Evolutionary conservation across 345 rosid genomes (phyloP), one percentile per base, ranked within the genome.

Genomic region (Syzygium grande): DNA sequence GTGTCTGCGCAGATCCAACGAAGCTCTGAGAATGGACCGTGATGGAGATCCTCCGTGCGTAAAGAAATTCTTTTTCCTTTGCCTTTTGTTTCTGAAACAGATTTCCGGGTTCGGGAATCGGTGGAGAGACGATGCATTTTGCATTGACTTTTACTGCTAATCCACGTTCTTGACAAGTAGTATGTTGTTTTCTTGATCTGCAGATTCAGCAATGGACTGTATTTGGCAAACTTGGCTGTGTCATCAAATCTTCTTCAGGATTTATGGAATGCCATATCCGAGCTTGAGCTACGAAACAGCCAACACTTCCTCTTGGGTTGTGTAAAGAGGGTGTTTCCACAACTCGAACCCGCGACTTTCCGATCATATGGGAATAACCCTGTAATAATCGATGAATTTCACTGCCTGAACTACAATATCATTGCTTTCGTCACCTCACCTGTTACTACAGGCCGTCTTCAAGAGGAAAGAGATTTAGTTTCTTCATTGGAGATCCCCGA

Each of bases 201-300:
- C 93, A 91, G 94, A 86, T 90, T 89, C 43, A 87, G 89, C 91
- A 86, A 90, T 53, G 91, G 93, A 4, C 34, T 79, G 5, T 92
- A 89, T 59, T 88, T 91, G 79, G 96, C 94, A 68, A 93, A 88
- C 87, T 91, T 95, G 38, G 87, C 87, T 89, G 89, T 91, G 87
- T 90, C 86, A 89, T 93, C 97, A 4, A 93, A 88, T 84, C 87
- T 95, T 46, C 89, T 95, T 85, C 54, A 78, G 2, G 85, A 27
- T 52, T 90, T 95, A 51, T 94, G 93, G 92, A 84, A 2, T 4
- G 89, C 90, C 87, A 91, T 95, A 88, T 84, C 15, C 15, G 59
- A 89, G 84, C 85, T 91, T 73, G 89, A 85, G 8, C 49, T 73
- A 63, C n/a, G 85, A 86, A 55, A 7, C 59, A 22, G 7, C 59